Base-by-base conservation (phyloP, 306 rosid genomes). In the Castanopsis chinensis region DNA sequence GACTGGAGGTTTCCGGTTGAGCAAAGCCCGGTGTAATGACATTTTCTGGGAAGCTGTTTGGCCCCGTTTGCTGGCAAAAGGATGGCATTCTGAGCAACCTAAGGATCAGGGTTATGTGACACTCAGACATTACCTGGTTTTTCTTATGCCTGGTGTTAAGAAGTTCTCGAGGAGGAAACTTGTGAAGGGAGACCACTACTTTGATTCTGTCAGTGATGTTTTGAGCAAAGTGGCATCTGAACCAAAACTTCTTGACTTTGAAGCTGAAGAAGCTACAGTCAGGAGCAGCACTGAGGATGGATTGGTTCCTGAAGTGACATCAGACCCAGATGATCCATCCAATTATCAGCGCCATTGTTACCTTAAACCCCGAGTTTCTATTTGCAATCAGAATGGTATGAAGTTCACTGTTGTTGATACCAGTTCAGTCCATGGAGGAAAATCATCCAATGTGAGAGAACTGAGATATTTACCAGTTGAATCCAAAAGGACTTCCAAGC, bases 11-110 rank as follows among this genome's bases (percentile, higher is more conserved):
- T 45, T 68, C 77, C 90, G 90, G 68, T 73, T 88, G 80, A 91
- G 98, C 88, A 91, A 93, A 82, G 86, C 89, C 61, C 88, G 90
- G 73, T 84, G 92, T 78, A 87, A 75, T 14, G 94, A 91, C 43
- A 88, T 93, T 58, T 93, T 93, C 81, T 91, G 98, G 98, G 93
- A 89, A 75, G 98, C 98, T 76, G 92, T 93, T 76, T 93, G 98
- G 98, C 98, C 97, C 19, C 97, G 95, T 74, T 88, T 90, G 80
- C 85, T 92, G 6, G 95, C 89, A 35, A 92, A 86, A 81, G 97
- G 95, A 67, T 92, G 97, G 95, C 91, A 90, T 82, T 90, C 96
- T 6, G 93, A 90, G 91, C 93, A 87, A 71, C 91, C 89, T 13
- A 83, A 84, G 81, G 82, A 83, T 81, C 94, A 80, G 72, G 89